Base-by-base conservation (phyloP, 2,329 filamentous ascomycete genomes). In the Tolypocladium cylindrosporum region DNA sequence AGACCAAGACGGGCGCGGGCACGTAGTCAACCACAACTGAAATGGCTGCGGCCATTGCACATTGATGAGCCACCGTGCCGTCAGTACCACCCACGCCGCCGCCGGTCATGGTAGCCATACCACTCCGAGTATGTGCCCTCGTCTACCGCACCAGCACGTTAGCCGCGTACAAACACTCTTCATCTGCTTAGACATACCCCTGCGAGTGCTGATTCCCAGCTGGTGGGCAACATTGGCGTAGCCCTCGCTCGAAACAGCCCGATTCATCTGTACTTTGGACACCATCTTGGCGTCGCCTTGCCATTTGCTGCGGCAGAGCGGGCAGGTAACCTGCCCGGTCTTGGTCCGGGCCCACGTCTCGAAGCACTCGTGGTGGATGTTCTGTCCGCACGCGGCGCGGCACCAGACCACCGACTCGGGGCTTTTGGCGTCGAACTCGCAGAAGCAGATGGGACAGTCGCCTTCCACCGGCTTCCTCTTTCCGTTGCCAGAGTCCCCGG, bases 181-280 rank as follows among this genome's bases (percentile, higher is more conserved):
- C 61, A 65, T 41, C 48, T 39, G 59, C 57, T 59, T 11, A 36
- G 3, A 31, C 24, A 40, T 69, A 81, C 80, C 82, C 72, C 83
- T 72, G n/a, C 67, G 59, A 0, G 68, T 68, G 60, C 77, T 81
- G 61, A 87, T 75, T 2, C 84, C 84, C n/a, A 87, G 71, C 66
- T 86, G 79, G 24, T 75, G 69, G 1, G 81, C 83, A 3, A 87
- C 78, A 65, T 87, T 87, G 53, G 85, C 72, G 63, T 87, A 87
- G 0, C 84, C 84, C 41, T 85, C 82, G 1, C 65, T 65, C 31
- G 73, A 75, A 0, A 71, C 60, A 6, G 65, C 65, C 3, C 77
- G 73, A 0, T 68, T 71, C 61, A 74, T 77, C 54, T 71, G 72
- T 31, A 82, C 75, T 40, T 71, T 74, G 41, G 73, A 74, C 9